These are phyloP conservation scores for Ramaria rubella DNA, from an alignment of 768 basidiomycete species.

Conservation along the genomic window DNA sequence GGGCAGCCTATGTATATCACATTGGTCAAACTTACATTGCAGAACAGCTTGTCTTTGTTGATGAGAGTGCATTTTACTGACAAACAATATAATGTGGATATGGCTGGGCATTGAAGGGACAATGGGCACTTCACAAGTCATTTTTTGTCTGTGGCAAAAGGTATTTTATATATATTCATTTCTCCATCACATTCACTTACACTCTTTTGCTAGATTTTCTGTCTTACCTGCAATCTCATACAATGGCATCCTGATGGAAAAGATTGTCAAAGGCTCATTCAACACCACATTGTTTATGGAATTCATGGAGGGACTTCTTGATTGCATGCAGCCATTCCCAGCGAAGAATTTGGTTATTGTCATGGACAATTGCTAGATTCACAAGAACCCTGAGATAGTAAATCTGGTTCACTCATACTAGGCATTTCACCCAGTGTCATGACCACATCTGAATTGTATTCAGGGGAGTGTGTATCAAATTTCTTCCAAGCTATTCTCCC, in stretches of 20 bases:
- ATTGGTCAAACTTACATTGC: constrained; percentile 13
- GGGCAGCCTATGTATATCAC: constrained; percentile 1
- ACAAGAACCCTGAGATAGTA: constrained; percentile 14
- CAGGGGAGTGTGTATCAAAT: constrained; percentile 9
- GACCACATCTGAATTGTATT: neutral
- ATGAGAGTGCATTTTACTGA: constrained; percentile 18
- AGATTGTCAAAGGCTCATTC: constrained; percentile 20
- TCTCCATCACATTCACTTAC: too few relatives aligned
- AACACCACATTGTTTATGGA: constrained; percentile 14
- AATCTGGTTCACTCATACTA: constrained; percentile 11
- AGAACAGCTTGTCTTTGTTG: too few relatives aligned
- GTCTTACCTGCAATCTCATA: constrained; percentile 26
- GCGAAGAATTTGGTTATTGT: constrained; percentile 19
- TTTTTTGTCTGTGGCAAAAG: constrained; percentile 19
- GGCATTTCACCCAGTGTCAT: neutral
- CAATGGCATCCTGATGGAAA: constrained; percentile 20
- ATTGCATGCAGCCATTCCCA: constrained; percentile 17
- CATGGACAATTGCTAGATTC: constrained; percentile 22
- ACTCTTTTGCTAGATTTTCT: constrained; percentile 20
- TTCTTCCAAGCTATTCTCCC: constrained; percentile 24
- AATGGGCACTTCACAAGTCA: constrained; percentile 13
- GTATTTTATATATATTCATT: constrained; percentile 6
- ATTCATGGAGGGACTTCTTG: constrained; percentile 19
- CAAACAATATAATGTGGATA: constrained; percentile 20
- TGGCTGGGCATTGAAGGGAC: constrained; percentile 17